Evolutionary conservation across 2,329 filamentous ascomycete genomes (phyloP).

Genomic region (Ascochyta clinopodiicola): DNA sequence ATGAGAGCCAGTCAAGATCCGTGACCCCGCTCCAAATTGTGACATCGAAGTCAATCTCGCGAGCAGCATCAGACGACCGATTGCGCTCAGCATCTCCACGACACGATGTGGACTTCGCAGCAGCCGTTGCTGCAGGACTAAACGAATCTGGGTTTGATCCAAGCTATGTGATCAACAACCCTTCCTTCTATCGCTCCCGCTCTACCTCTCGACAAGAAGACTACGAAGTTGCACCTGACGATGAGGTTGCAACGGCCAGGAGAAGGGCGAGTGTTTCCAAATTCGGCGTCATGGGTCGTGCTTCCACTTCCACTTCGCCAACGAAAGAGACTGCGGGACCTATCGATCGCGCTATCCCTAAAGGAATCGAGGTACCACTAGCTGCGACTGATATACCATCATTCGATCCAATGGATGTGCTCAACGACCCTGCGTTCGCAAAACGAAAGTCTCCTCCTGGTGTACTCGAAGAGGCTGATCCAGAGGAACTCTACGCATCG

Average conservation of each 20-base stretch:
- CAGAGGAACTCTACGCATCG: conserved; percentile 44
- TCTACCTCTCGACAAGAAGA: conserved; percentile 34
- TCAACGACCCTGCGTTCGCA: conserved; percentile 47
- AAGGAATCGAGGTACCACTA: conserved; percentile 43
- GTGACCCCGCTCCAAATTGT: conserved; percentile 25
- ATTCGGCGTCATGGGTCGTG: conserved; percentile 38
- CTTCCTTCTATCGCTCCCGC: conserved; percentile 37
- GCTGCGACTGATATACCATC: conserved; percentile 44
- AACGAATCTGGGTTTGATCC: conserved; percentile 56
- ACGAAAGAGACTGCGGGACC: conserved; percentile 27
- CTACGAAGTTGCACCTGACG: conserved; percentile 41
- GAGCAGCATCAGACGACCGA: conserved; percentile 24
- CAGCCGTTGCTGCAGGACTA: conserved; percentile 55
- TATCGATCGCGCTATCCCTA: conserved; percentile 33
- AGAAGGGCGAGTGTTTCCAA: conserved; percentile 39
- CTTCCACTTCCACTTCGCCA: conserved; percentile 39
- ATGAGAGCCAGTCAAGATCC: conserved; percentile 32
- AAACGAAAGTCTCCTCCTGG: conserved; percentile 42
- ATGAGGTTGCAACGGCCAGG: conserved; percentile 41
- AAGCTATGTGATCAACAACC: conserved; percentile 53
- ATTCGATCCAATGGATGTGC: conserved; percentile 46
- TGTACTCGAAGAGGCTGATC: conserved; percentile 45
- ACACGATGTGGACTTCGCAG: conserved; percentile 56
- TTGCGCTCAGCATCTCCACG: conserved; percentile 32
- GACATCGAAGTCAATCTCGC: conserved; percentile 20